phyloP scores from a whole-genome alignment of 345 rosid genomes.

The Corchorus capsularis region DNA sequence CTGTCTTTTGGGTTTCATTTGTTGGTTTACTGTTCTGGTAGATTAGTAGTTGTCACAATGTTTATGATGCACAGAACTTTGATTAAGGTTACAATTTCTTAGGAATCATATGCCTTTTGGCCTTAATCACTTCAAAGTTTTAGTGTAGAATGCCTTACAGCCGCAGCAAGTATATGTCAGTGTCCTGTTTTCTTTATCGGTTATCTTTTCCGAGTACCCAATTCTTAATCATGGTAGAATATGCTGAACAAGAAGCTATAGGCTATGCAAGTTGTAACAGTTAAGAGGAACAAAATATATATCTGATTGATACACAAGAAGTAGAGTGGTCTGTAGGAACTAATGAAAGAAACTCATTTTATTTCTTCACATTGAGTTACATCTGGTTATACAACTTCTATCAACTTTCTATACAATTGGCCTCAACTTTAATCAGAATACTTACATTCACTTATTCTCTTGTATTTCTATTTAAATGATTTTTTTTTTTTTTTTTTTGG shows the following conservation, averaged over 20 bases:
- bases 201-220: neutral
- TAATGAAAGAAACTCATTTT: neutral
- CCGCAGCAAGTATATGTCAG: neutral
- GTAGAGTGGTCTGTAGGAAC: neutral
- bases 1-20: neutral
- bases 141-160: neutral
- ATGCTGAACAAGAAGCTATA: neutral
- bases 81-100: neutral
- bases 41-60: neutral
- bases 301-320: neutral
- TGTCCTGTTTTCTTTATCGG: neutral
- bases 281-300: neutral
- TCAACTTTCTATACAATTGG: neutral
- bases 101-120: constrained; percentile 4
- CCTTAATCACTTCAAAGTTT: neutral
- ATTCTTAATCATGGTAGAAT: neutral
- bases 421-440: neutral
- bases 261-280: neutral
- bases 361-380: neutral
- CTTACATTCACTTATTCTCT: neutral
- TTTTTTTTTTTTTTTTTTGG: neutral
- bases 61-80: neutral
- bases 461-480: neutral
- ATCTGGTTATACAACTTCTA: neutral
- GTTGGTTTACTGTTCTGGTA: neutral